These are phyloP conservation scores for Flaveria sonorensis DNA, from an alignment of 129 eudicot species.

Conservation along the genomic window DNA sequence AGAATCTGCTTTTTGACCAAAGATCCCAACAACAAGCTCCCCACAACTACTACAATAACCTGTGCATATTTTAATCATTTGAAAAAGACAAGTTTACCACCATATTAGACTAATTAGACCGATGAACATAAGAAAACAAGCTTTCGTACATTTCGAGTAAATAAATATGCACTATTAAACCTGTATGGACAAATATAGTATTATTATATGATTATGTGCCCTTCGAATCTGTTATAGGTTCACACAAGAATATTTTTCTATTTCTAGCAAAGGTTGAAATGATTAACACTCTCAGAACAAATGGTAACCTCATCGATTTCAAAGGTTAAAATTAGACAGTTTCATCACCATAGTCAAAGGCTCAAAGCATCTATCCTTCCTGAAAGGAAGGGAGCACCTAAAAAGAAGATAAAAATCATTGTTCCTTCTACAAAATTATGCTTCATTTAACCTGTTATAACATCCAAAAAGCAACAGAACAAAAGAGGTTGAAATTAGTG, in stretches of 20 bases:
- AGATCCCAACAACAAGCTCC: constrained; percentile 38
- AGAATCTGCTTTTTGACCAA: constrained; percentile 40
- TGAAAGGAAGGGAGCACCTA: not conserved
- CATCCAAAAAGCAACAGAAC: not conserved
- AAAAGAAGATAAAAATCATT: constrained; percentile 14
- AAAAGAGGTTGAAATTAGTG: constrained; percentile 13
- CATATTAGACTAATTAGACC: constrained; percentile 30
- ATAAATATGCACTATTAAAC: constrained; percentile 20
- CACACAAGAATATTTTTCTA: constrained; percentile 17
- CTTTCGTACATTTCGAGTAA: constrained; percentile 28
- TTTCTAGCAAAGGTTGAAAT: constrained; percentile 9
- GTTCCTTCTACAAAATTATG: constrained; percentile 21
- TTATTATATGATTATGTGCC: constrained; percentile 11
- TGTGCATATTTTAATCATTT: constrained; percentile 19
- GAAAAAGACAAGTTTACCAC: constrained; percentile 42
- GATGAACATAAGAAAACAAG: constrained; percentile 29
- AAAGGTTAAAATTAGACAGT: not conserved
- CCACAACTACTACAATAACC: constrained; percentile 30
- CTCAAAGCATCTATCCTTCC: not conserved
- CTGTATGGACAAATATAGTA: constrained; percentile 7
- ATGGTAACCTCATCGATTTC: constrained; percentile 9
- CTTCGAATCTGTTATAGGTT: constrained; percentile 10
- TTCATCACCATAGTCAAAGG: not conserved
- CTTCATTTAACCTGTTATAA: not conserved
- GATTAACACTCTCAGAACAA: constrained; percentile 15